phyloP scores from a whole-genome alignment of 306 rosid species.

The Senna tora region DNA sequence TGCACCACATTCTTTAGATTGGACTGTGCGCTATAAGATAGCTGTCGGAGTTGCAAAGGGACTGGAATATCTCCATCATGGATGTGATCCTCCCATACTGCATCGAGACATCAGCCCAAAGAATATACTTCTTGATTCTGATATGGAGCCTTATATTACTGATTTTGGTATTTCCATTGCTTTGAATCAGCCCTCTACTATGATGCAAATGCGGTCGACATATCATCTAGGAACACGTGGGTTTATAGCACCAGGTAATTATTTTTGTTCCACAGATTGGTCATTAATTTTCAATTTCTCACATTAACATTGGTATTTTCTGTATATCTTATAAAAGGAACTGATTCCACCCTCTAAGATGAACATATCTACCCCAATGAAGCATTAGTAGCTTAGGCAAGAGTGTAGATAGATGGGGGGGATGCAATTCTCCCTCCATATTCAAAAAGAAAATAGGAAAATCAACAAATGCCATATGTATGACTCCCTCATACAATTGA shows the following conservation, averaged over 20 bases:
- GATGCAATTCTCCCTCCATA: no score
- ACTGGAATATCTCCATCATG: neutral
- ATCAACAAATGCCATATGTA: no score
- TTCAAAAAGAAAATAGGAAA: no score
- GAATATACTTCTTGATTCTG: neutral
- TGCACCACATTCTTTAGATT: neutral
- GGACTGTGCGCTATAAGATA: neutral
- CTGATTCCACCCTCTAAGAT: no score
- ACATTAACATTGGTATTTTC: neutral
- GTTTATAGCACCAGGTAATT: neutral
- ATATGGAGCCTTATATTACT: neutral
- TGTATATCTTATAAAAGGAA: no score
- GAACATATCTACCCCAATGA: neutral
- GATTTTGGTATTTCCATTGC: constrained; percentile 31
- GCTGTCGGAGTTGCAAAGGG: neutral
- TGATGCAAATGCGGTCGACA: neutral
- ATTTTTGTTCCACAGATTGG: neutral
- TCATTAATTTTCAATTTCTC: no score
- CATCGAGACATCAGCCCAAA: neutral
- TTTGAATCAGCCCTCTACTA: constrained; percentile 47
- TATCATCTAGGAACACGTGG: neutral
- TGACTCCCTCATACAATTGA: neutral
- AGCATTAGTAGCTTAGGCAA: neutral
- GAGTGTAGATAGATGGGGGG: neutral
- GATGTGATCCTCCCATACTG: neutral